Percentiles rank a stretch among this genome's conserved stretches.
Evolutionary conservation across 192 early-diverging fungal species (phyloP).

Genomic region (Podila verticillata): DNA sequence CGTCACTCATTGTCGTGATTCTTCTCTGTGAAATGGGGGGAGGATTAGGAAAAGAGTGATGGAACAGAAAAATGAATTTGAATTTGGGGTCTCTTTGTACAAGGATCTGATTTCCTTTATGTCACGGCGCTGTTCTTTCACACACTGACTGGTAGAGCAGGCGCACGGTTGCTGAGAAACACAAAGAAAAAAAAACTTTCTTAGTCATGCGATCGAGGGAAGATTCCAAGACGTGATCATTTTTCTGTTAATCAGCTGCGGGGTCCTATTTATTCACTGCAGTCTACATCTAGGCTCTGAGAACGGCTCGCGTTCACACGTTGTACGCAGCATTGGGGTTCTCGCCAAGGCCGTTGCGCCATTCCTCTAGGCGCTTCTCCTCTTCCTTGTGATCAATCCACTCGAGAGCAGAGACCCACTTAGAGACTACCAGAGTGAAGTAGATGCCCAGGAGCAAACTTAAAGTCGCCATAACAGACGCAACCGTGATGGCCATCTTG

Average conservation of each 20-base stretch:
- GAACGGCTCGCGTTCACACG: background rate
- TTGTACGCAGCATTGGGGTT: background rate
- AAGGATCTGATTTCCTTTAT: too few relatives aligned
- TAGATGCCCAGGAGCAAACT: constrained; percentile 24
- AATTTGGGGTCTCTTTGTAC: too few relatives aligned
- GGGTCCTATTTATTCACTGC: too few relatives aligned
- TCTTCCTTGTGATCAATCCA: constrained; percentile 35
- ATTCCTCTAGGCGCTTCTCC: constrained; percentile 30
- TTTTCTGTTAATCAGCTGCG: too few relatives aligned
- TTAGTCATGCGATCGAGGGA: too few relatives aligned
- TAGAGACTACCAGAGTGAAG: constrained; percentile 29
- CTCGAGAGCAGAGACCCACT: constrained; percentile 31
- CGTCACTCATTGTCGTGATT: constrained; percentile 39
- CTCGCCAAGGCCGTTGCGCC: constrained; percentile 28
- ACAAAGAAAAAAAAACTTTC: too few relatives aligned
- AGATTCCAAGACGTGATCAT: too few relatives aligned
- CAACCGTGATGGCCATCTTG: constrained; percentile 16
- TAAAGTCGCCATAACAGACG: constrained; percentile 17
- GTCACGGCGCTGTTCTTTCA: too few relatives aligned
- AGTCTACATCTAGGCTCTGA: background rate
- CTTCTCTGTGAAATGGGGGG: constrained; percentile 1
- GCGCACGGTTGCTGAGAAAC: too few relatives aligned
- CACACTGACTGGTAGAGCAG: too few relatives aligned
- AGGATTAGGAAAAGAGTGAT: constrained; percentile 1
- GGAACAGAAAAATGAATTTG: background rate